These are phyloP conservation scores for Hirsutella thompsonii DNA, from an alignment of 2,329 filamentous ascomycete genomes.

Conservation along the genomic window DNA sequence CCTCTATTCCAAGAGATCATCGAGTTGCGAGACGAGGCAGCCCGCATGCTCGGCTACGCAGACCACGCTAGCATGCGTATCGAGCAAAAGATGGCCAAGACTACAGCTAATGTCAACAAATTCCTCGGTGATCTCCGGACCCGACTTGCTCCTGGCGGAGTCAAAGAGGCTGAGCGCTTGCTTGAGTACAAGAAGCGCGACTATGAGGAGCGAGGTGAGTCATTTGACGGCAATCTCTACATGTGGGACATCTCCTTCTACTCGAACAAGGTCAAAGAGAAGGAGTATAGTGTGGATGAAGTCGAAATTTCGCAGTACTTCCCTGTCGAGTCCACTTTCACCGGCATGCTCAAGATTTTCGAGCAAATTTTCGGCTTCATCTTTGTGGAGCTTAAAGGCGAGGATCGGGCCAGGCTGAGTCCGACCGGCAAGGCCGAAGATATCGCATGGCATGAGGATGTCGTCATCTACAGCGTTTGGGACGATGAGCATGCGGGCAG, in stretches of 20 bases:
- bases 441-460: slow-evolving; percentile 71
- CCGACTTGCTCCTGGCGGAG: slow-evolving; percentile 55
- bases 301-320: slow-evolving; percentile 76
- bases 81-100: slow-evolving; percentile 80
- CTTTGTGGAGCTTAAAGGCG: slow-evolving; percentile 58
- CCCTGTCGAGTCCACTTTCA: slow-evolving; percentile 59
- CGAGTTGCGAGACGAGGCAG: slow-evolving; percentile 63
- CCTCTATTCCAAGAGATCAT: slow-evolving; percentile 64
- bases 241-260: slow-evolving; percentile 77
- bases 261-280: slow-evolving; percentile 66
- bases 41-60: slow-evolving; percentile 62
- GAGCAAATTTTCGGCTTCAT: slow-evolving; percentile 70
- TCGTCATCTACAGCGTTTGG: slow-evolving; percentile 75
- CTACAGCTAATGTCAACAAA: slow-evolving; percentile 54
- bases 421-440: slow-evolving; percentile 56
- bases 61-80: slow-evolving; percentile 66
- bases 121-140: slow-evolving; percentile 60
- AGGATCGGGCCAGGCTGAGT: slow-evolving; percentile 52
- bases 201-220: slow-evolving; percentile 42
- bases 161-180: slow-evolving; percentile 58
- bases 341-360: slow-evolving; percentile 72
- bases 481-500: slow-evolving; percentile 58
- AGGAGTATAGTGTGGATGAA: slow-evolving; percentile 70
- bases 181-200: slow-evolving; percentile 63
- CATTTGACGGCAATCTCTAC: slow-evolving; percentile 59